phyloP scores from a whole-genome alignment of 345 rosid genomes.

The Acer campestre region DNA sequence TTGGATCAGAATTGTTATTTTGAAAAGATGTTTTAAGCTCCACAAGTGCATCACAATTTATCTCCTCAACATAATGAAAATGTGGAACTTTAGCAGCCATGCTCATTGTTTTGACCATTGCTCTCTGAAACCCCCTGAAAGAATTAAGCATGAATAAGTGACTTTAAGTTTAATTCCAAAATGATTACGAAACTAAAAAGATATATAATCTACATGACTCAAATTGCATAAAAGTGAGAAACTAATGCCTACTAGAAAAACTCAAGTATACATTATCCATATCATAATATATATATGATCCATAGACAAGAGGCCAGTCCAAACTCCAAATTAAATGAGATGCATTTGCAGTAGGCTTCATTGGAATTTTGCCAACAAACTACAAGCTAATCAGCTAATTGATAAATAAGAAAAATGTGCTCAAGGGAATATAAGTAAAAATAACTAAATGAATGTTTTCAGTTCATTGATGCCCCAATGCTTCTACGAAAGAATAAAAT shows the following conservation, averaged over 20 bases:
- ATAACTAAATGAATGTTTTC: background rate
- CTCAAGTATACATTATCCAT: background rate
- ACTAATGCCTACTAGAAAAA: background rate
- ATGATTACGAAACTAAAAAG: background rate
- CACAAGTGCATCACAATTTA: constrained; percentile 76
- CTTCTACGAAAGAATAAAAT: background rate
- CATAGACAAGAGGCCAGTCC: background rate
- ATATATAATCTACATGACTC: background rate
- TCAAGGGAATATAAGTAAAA: background rate
- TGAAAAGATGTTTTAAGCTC: constrained; percentile 73
- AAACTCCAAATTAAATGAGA: background rate
- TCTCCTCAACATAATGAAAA: constrained; percentile 93
- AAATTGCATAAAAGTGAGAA: background rate
- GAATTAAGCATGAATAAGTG: background rate
- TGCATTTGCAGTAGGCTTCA: background rate
- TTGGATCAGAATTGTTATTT: constrained; percentile 61
- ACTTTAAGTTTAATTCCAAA: constrained; percentile 8
- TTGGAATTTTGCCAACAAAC: constrained; percentile 7
- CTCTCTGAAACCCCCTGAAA: constrained; percentile 81
- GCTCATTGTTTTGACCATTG: constrained; percentile 96
- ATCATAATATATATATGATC: background rate
- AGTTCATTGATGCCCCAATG: background rate
- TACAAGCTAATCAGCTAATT: background rate
- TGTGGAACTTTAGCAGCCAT: constrained; percentile 92
- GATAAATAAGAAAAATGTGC: background rate